A percentile compares a stretch with the other conserved stretches of the same genome.
These are phyloP conservation scores for Colletotrichum destructivum DNA, from an alignment of 2,329 filamentous ascomycete genomes.

Conservation along the genomic window DNA sequence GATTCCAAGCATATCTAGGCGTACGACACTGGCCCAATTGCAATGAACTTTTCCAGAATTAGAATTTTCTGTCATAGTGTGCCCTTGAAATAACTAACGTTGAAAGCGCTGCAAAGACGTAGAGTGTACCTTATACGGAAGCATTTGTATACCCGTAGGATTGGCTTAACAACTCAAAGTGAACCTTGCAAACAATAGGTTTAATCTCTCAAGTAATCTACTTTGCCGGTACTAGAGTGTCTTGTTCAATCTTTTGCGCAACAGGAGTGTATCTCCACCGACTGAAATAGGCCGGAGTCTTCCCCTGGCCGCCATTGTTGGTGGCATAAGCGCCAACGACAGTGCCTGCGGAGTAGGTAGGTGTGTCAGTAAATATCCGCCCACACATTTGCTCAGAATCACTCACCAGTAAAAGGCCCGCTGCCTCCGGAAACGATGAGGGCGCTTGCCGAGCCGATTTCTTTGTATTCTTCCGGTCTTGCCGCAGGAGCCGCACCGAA, in stretches of 20 bases:
- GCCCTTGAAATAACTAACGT: neutral
- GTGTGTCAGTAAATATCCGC: neutral
- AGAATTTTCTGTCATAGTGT: neutral
- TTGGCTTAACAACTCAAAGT: no score
- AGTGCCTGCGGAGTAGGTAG: constrained; percentile 53
- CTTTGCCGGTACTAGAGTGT: constrained; percentile 2
- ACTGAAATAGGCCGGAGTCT: constrained; percentile 61
- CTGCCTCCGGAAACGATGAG: constrained; percentile 39
- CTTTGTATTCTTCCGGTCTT: constrained; percentile 11
- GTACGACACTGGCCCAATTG: neutral
- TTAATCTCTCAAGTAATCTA: neutral
- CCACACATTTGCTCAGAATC: rapidly evolving
- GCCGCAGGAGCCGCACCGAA: constrained; percentile 54
- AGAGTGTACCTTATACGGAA: no score
- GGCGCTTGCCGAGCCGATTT: constrained; percentile 53
- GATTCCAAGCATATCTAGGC: neutral
- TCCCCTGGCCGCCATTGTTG: constrained; percentile 63
- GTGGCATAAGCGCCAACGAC: constrained; percentile 68
- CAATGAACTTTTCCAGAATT: neutral
- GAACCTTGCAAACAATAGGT: no score
- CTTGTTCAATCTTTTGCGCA: constrained; percentile 29
- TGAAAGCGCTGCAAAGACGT: neutral
- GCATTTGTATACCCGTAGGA: no score
- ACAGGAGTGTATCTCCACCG: constrained; percentile 61
- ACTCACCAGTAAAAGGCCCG: constrained; percentile 49